Conservation (phyloP, 257 asterid species). For the Fraxinus cuspidata region DNA sequence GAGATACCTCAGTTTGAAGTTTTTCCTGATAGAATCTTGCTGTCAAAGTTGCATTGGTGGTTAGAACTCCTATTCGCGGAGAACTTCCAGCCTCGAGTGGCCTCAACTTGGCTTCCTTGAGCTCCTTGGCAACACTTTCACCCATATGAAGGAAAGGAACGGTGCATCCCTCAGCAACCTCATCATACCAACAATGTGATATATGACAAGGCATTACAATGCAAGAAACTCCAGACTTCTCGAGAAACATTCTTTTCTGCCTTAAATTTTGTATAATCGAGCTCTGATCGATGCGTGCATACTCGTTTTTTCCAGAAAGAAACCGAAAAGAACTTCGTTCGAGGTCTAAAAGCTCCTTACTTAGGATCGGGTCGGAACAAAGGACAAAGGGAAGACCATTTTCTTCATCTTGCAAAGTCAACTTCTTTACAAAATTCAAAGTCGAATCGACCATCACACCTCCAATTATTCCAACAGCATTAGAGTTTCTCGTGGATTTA, state of each 20-base stretch:
- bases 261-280: conserved; percentile 49
- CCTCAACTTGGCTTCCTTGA: conserved; percentile 42
- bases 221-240: conserved; percentile 64
- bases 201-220: conserved; percentile 75
- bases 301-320: conserved; percentile 24
- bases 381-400: conserved; percentile 48
- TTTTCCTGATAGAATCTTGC: conserved; percentile 45
- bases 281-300: conserved; percentile 24
- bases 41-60: conserved; percentile 32
- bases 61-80: conserved; percentile 45
- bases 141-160: conserved; percentile 69
- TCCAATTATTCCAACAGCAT: conserved; percentile 50
- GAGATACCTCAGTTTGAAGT: conserved; percentile 45
- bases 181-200: conserved; percentile 65
- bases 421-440: conserved; percentile 36
- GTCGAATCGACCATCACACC: conserved; percentile 38
- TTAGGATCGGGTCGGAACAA: conserved; percentile 63
- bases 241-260: conserved; percentile 56
- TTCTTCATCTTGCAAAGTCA: conserved; percentile 35
- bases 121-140: conserved; percentile 70
- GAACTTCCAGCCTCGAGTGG: conserved; percentile 50
- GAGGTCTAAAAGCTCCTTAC: conserved; percentile 43
- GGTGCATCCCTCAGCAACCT: conserved; percentile 59
- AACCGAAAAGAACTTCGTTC: conserved; percentile 34
- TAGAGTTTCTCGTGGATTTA: conserved; percentile 20